phyloP scores from a whole-genome alignment of 805 yeast genomes.

The Kazachstania bromeliacearum region DNA sequence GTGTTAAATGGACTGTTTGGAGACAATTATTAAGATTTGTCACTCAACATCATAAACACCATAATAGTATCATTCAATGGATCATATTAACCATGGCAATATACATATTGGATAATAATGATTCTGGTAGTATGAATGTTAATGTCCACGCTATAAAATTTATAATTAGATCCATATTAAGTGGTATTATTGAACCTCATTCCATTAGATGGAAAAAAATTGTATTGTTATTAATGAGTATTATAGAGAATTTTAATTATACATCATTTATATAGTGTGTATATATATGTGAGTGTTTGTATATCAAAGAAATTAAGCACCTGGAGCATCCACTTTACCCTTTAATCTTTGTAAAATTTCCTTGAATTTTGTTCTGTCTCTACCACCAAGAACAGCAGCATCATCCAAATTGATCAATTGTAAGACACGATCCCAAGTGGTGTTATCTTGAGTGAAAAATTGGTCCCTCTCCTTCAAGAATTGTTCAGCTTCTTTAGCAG shows the following conservation, averaged over 20 bases:
- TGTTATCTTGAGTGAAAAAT: conserved; percentile 60
- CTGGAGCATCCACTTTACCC: conserved; percentile 66
- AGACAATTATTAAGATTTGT: no score
- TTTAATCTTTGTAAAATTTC: conserved; percentile 54
- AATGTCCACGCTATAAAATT: no score
- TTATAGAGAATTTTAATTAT: no score
- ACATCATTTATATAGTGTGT: not conserved
- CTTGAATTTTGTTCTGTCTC: conserved; percentile 65
- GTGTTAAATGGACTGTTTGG: no score
- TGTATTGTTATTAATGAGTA: not conserved
- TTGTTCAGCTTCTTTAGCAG: conserved; percentile 57
- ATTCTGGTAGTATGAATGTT: no score
- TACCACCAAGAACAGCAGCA: conserved; percentile 35
- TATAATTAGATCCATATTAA: no score
- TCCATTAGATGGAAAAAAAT: no score
- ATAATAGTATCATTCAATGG: no score
- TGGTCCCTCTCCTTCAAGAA: conserved; percentile 68
- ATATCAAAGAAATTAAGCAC: conserved; percentile 38
- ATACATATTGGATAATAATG: no score
- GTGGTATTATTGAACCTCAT: no score
- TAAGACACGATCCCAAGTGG: conserved; percentile 70
- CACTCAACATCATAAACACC: no score
- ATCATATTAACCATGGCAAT: no score
- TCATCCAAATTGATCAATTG: conserved; percentile 37
- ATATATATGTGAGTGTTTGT: conserved; percentile 1